Percentiles rank a stretch among this genome's conserved stretches.
phyloP scores from a whole-genome alignment of 2,329 filamentous ascomycete species.

The Coleophoma cylindrospora region DNA sequence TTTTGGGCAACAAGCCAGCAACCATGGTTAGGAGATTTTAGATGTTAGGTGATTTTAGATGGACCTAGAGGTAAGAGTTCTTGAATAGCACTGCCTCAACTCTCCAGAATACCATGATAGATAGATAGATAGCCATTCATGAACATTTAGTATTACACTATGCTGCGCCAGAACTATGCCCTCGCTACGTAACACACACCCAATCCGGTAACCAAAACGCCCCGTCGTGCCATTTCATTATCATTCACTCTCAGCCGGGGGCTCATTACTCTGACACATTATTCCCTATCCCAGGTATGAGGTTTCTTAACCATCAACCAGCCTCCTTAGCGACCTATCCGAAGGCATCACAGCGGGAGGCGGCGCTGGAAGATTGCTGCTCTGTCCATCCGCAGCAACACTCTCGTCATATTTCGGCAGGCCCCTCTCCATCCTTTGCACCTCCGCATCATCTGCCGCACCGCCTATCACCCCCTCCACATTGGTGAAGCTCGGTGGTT shows the following conservation, averaged over 20 bases:
- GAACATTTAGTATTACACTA: too few relatives aligned
- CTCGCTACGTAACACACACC: too few relatives aligned
- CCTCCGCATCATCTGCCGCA: not conserved
- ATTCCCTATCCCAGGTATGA: not conserved
- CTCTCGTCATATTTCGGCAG: conserved; percentile 20
- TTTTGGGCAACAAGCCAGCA: conserved; percentile 54
- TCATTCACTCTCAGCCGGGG: too few relatives aligned
- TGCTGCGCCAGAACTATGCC: too few relatives aligned
- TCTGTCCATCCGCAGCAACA: conserved; percentile 6
- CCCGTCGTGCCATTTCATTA: too few relatives aligned
- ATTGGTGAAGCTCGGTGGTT: conserved; percentile 21
- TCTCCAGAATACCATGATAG: too few relatives aligned
- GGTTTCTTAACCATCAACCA: conserved; percentile 3
- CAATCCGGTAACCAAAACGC: too few relatives aligned
- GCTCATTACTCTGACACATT: too few relatives aligned
- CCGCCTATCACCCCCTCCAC: too few relatives aligned
- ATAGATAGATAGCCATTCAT: too few relatives aligned
- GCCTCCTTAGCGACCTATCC: conserved; percentile 8
- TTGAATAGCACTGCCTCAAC: too few relatives aligned
- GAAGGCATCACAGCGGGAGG: conserved; percentile 8
- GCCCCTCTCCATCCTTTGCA: not conserved
- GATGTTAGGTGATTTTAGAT: conserved; percentile 15
- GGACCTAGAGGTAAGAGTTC: not conserved
- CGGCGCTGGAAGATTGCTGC: conserved; percentile 5
- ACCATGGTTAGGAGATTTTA: conserved; percentile 21